phyloP scores from a whole-genome alignment of 1,284 basidiomycete genomes.

The Ustilago vetiveriae region DNA sequence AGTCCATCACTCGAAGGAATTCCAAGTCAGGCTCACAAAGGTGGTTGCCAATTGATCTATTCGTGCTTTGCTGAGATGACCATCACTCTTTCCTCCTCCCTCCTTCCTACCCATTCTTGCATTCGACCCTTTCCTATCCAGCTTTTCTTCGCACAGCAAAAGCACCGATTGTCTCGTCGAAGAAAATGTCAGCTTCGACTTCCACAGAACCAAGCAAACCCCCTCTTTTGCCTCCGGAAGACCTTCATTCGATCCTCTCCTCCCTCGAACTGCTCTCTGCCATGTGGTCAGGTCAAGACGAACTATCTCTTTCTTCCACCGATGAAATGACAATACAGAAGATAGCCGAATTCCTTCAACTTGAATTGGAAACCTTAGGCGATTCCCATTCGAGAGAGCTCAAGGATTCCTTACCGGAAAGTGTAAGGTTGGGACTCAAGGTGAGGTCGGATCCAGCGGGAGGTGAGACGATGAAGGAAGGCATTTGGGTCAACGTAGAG shows the following conservation, averaged over 20 bases:
- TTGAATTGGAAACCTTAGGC: conserved; percentile 28
- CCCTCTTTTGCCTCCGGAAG: conserved; percentile 36
- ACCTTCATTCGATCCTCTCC: conserved; percentile 13
- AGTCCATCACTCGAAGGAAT: no score
- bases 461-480: not conserved
- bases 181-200: not conserved
- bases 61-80: no score
- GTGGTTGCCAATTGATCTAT: no score
- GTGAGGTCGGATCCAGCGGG: conserved; percentile 10
- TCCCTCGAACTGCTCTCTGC: conserved; percentile 46
- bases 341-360: conserved; percentile 34
- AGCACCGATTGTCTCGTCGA: no score
- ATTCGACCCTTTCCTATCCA: no score
- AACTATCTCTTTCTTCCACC: conserved; percentile 10
- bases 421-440: conserved; percentile 27
- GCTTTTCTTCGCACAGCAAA: no score
- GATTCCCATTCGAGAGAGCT: conserved; percentile 1
- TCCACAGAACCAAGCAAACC: not conserved
- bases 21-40: no score
- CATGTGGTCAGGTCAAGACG: conserved; percentile 50
- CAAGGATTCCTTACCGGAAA: conserved; percentile 25
- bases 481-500: conserved; percentile 21
- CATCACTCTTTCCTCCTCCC: no score
- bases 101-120: no score
- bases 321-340: conserved; percentile 11